These are phyloP conservation scores for Fusarium sarcochroum DNA, from an alignment of 2,329 filamentous ascomycete species.

Conservation along the genomic window DNA sequence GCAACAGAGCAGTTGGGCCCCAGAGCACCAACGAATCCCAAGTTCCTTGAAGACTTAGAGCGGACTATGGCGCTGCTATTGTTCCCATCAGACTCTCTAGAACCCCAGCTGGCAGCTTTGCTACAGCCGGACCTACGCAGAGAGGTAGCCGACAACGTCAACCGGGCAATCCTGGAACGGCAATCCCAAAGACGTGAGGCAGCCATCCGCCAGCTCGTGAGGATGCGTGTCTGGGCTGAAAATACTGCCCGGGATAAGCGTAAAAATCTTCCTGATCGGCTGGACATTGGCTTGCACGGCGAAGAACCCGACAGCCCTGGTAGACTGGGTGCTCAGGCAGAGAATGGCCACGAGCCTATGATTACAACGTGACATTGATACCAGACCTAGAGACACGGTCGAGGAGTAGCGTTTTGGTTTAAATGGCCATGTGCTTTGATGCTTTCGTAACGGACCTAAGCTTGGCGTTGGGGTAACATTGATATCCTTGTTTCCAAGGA, in stretches of 20 bases:
- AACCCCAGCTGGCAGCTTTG: slow-evolving; percentile 80
- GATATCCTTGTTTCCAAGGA: slow-evolving; percentile 25
- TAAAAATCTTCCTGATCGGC: slow-evolving; percentile 51
- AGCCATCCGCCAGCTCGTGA: slow-evolving; percentile 84
- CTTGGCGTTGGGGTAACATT: slow-evolving; percentile 42
- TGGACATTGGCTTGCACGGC: slow-evolving; percentile 56
- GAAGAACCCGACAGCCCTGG: slow-evolving; percentile 53
- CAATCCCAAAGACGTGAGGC: slow-evolving; percentile 83
- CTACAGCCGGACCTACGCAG: slow-evolving; percentile 84
- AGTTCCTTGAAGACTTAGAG: slow-evolving; percentile 90
- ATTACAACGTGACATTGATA: slow-evolving; percentile 61
- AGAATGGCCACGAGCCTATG: slow-evolving; percentile 66
- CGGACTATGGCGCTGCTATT: slow-evolving; percentile 93
- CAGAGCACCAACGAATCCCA: slow-evolving; percentile 82
- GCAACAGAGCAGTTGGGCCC: slow-evolving; percentile 90
- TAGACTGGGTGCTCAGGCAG: slow-evolving; percentile 40
- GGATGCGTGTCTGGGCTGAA: slow-evolving; percentile 89
- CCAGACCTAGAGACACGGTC: slow-evolving; percentile 11
- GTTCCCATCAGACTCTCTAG: slow-evolving; percentile 84
- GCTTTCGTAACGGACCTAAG: slow-evolving; percentile 21
- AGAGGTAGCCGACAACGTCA: slow-evolving; percentile 89
- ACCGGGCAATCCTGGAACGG: slow-evolving; percentile 84
- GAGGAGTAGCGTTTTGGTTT: slow-evolving; percentile 34
- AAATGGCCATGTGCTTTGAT: slow-evolving; percentile 25
- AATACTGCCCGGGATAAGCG: slow-evolving; percentile 63